Percentiles rank a stretch among this genome's conserved stretches.
phyloP scores from a whole-genome alignment of 257 asterid genomes.

The Solanum microdontum region DNA sequence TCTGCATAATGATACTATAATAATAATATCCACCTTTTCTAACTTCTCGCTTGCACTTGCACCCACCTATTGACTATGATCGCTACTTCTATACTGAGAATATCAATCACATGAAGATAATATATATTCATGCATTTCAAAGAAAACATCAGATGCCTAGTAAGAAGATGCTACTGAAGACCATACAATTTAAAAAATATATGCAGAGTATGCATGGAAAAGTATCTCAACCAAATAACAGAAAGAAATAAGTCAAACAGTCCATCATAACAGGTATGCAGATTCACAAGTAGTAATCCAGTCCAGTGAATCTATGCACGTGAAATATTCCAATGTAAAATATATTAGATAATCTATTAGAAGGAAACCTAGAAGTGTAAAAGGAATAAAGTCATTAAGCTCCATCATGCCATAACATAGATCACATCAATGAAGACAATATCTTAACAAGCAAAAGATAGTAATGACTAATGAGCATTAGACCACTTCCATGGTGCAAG shows the following conservation, averaged over 20 bases:
- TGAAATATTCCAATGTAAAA: not conserved
- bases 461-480: not conserved
- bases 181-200: not conserved
- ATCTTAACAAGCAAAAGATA: not conserved
- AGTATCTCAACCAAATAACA: not conserved
- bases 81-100: not conserved
- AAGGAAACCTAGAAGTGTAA: not conserved
- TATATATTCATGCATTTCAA: not conserved
- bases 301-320: not conserved
- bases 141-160: not conserved
- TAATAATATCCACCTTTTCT: not conserved
- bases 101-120: not conserved
- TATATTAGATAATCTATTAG: not conserved
- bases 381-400: not conserved
- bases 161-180: not conserved
- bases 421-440: not conserved
- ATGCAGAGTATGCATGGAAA: not conserved
- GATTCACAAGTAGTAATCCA: not conserved
- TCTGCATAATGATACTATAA: not conserved
- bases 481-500: not conserved
- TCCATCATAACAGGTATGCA: not conserved
- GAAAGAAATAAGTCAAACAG: not conserved
- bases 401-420: not conserved
- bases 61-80: not conserved
- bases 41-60: not conserved